Percentiles rank a stretch among this genome's conserved stretches.
phyloP scores from a whole-genome alignment of 2,329 filamentous ascomycete genomes.

The Pezicula rhizophila region DNA sequence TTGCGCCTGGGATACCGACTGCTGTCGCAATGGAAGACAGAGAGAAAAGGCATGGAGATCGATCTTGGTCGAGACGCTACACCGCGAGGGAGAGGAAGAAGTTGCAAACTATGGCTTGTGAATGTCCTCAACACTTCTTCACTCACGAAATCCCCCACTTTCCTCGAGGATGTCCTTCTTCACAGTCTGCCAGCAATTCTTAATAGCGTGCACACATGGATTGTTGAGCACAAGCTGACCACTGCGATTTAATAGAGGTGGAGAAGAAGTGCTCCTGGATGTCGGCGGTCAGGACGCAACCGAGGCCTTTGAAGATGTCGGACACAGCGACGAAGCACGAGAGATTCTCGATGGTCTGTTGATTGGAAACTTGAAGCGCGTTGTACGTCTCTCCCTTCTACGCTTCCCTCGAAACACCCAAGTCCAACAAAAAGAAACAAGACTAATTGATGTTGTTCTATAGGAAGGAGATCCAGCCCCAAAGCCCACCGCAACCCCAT shows the following conservation, averaged over 20 bases:
- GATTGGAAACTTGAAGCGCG: conserved; percentile 73
- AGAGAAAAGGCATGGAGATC: too few species aligned
- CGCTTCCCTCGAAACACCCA: conserved; percentile 5
- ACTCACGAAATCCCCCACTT: not conserved
- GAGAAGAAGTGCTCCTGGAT: conserved; percentile 96
- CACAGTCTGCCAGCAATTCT: too few species aligned
- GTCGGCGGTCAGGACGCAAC: conserved; percentile 94
- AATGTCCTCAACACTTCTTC: not conserved
- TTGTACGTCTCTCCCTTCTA: conserved; percentile 47
- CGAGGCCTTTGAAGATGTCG: conserved; percentile 98
- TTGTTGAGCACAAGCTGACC: conserved; percentile 7
- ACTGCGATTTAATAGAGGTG: conserved; percentile 57
- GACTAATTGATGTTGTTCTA: conserved; percentile 11
- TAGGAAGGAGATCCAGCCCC: conserved; percentile 75
- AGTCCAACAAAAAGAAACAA: conserved; percentile 1
- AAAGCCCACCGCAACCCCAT: conserved; percentile 47
- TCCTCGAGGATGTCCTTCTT: not conserved
- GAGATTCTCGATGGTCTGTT: conserved; percentile 79
- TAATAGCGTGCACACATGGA: too few species aligned
- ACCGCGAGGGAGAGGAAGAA: not conserved
- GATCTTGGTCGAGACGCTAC: not conserved
- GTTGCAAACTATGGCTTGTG: too few species aligned
- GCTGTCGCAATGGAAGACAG: not conserved
- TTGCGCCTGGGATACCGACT: not conserved
- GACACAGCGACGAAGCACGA: conserved; percentile 96